Evolutionary conservation across 164 flowering plant genomes (phyloP).

Genomic region (Piper longum): DNA sequence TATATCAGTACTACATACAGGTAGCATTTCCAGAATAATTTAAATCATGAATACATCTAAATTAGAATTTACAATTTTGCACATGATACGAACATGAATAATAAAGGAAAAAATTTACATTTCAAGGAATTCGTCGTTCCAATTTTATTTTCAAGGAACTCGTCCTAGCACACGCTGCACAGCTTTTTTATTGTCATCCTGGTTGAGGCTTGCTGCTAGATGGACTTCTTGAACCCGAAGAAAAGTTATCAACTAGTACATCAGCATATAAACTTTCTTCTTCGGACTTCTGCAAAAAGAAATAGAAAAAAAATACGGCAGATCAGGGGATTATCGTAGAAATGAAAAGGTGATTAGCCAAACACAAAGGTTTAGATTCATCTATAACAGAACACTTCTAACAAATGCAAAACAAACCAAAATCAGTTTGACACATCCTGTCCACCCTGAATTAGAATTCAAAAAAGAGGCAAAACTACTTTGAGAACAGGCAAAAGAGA

Average conservation of each 20-base stretch:
- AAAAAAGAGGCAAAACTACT: too few relatives aligned
- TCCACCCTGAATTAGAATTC: too few relatives aligned
- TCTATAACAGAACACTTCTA: not conserved
- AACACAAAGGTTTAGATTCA: too few relatives aligned
- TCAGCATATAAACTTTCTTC: not conserved
- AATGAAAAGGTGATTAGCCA: not conserved
- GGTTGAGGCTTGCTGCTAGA: constrained; percentile 66
- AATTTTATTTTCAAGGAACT: constrained; percentile 36
- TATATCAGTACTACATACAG: not conserved
- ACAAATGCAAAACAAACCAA: too few relatives aligned
- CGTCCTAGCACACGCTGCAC: constrained; percentile 71
- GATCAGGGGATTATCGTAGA: not conserved
- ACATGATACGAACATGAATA: not conserved
- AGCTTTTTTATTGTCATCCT: constrained; percentile 71
- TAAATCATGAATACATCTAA: not conserved
- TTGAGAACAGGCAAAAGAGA: too few relatives aligned
- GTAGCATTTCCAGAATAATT: not conserved
- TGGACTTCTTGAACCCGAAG: constrained; percentile 83
- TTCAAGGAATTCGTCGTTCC: not conserved
- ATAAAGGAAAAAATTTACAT: too few relatives aligned
- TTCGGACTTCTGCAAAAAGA: not conserved
- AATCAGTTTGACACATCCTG: too few relatives aligned
- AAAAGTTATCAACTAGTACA: not conserved
- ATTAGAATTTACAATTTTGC: not conserved
- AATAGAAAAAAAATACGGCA: not conserved